Conservation (phyloP, 768 basidiomycete species). For the Ephemerocybe angulata region DNA sequence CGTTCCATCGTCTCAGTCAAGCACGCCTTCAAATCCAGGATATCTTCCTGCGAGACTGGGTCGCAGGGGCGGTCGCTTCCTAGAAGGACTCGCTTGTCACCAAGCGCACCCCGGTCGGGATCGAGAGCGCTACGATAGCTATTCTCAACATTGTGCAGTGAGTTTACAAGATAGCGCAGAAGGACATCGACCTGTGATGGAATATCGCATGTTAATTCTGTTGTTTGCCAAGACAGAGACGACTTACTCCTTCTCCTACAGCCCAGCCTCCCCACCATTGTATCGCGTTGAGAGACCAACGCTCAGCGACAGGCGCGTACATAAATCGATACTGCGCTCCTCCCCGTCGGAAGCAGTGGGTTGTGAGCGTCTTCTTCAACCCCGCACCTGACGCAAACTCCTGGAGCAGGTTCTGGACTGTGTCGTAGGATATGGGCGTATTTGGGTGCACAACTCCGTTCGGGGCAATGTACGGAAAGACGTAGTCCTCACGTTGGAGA, state of each 20-base stretch:
- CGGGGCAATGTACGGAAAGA: slow-evolving; percentile 31
- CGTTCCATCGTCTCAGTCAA: too few relatives aligned
- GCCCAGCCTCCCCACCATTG: slow-evolving; percentile 46
- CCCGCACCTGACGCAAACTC: slow-evolving; percentile 24
- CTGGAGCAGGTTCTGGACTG: slow-evolving; percentile 24
- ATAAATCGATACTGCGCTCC: slow-evolving; percentile 39
- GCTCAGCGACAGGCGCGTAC: slow-evolving; percentile 28
- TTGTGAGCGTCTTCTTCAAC: slow-evolving; percentile 24
- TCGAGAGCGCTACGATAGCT: slow-evolving; percentile 26
- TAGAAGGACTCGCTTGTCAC: slow-evolving; percentile 1
- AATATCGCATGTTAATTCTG: background rate
- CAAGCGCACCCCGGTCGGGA: slow-evolving; percentile 13
- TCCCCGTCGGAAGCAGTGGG: slow-evolving; percentile 34
- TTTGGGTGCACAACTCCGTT: slow-evolving; percentile 24
- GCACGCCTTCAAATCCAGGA: too few relatives aligned
- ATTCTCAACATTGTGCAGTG: slow-evolving; percentile 27
- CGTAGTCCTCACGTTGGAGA: slow-evolving; percentile 25
- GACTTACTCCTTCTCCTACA: slow-evolving; percentile 30
- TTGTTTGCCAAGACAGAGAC: background rate
- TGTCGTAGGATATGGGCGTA: slow-evolving; percentile 25
- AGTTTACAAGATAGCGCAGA: slow-evolving; percentile 33
- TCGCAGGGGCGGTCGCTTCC: too few relatives aligned
- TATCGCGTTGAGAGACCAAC: slow-evolving; percentile 32
- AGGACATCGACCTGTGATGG: slow-evolving; percentile 28
- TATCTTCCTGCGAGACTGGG: too few relatives aligned